Evolutionary conservation across 805 yeast species (phyloP).

Genomic region (Ogataea pilisensis): DNA sequence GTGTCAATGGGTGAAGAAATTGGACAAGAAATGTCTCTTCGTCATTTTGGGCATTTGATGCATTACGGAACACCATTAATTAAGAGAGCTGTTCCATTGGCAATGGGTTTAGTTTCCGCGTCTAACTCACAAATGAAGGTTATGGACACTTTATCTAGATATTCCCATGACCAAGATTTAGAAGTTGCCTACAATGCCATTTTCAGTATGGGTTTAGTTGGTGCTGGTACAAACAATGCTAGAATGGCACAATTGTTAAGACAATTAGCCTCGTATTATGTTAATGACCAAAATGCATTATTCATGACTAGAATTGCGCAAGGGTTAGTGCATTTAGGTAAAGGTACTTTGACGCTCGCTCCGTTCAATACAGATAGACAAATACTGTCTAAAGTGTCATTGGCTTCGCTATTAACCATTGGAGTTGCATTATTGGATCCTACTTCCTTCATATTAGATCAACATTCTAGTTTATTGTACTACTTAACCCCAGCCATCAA

Average conservation of each 20-base stretch:
- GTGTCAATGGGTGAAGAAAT: constrained; percentile 97
- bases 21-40: constrained; percentile 95
- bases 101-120: constrained; percentile 93
- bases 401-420: constrained; percentile 85
- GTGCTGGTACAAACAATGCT: constrained; percentile 98
- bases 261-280: constrained; percentile 90
- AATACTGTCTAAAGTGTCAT: constrained; percentile 79
- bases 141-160: constrained; percentile 91
- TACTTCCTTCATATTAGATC: constrained; percentile 68
- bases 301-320: constrained; percentile 94
- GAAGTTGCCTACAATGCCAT: constrained; percentile 94
- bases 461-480: constrained; percentile 74
- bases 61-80: constrained; percentile 93
- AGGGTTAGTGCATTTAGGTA: constrained; percentile 92
- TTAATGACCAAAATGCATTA: constrained; percentile 83
- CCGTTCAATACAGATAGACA: constrained; percentile 89
- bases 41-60: constrained; percentile 96
- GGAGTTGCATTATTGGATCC: constrained; percentile 85
- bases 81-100: constrained; percentile 92
- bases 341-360: constrained; percentile 86
- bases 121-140: constrained; percentile 97
- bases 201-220: constrained; percentile 95
- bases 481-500: constrained; percentile 83
- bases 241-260: constrained; percentile 93
- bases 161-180: constrained; percentile 91